Conservation (phyloP, 768 basidiomycete genomes). For the Suillus ampliporus region DNA sequence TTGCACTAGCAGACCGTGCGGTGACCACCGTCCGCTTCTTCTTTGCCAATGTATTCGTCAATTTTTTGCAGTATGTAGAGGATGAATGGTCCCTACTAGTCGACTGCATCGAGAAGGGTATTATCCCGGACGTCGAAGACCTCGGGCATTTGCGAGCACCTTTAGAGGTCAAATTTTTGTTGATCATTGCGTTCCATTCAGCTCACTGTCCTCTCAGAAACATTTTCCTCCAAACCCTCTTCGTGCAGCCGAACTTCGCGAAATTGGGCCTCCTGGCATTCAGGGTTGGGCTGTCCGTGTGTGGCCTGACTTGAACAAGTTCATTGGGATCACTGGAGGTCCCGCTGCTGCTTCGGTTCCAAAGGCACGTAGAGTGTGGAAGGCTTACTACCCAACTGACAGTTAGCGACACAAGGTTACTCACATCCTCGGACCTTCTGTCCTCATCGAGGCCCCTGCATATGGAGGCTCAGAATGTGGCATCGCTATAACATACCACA, state of each 20-base stretch:
- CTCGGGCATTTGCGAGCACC: constrained; percentile 1
- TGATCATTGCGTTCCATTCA: neutral
- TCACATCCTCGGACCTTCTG: constrained; percentile 12
- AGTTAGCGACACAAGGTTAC: neutral
- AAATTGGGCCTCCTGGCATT: neutral
- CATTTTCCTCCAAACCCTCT: constrained; percentile 14
- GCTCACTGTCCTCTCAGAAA: neutral
- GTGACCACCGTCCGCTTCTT: constrained; percentile 4
- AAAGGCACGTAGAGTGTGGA: constrained; percentile 2
- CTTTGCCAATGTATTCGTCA: constrained; percentile 6
- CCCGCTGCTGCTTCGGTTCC: constrained; percentile 9
- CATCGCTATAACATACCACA: neutral
- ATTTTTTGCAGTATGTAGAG: constrained; percentile 12
- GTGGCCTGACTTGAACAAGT: constrained; percentile 9
- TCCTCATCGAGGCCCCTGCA: neutral
- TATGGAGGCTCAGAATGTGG: constrained; percentile 8
- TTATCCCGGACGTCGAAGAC: constrained; percentile 10
- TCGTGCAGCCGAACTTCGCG: constrained; percentile 15
- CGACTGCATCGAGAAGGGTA: constrained; percentile 13
- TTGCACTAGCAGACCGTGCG: constrained; percentile 7
- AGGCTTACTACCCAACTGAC: neutral
- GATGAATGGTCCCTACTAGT: constrained; percentile 13
- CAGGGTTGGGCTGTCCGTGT: constrained; percentile 10
- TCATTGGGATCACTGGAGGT: constrained; percentile 10
- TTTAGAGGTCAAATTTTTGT: constrained; percentile 1